Evolutionary conservation across 768 basidiomycete species (phyloP).

Genomic region (Phanerodontia chrysosporium): DNA sequence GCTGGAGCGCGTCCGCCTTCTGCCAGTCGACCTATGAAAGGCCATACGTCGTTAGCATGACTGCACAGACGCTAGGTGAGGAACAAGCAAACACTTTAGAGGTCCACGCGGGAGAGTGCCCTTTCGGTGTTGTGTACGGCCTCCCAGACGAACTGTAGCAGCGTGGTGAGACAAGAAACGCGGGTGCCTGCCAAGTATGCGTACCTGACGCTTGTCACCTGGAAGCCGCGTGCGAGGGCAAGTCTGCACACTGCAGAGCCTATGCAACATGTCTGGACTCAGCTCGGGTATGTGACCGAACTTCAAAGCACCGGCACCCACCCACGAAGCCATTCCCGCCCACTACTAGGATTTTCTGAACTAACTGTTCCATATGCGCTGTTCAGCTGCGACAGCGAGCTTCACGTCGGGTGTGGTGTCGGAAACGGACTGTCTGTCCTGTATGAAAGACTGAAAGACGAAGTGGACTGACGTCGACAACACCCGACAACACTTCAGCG

Average conservation of each 20-base stretch:
- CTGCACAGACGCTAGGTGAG: not conserved
- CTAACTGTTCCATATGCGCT: slow-evolving; percentile 20
- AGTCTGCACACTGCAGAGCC: slow-evolving; percentile 91
- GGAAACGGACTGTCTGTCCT: no score
- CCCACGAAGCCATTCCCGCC: slow-evolving; percentile 99
- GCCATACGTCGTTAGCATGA: not conserved
- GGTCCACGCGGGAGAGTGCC: slow-evolving; percentile 86
- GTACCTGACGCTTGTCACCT: slow-evolving; percentile 88
- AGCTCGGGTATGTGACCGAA: not conserved
- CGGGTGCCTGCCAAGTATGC: not conserved
- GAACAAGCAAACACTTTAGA: slow-evolving; percentile 47
- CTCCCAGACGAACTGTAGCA: slow-evolving; percentile 71
- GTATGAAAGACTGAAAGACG: no score
- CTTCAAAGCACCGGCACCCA: slow-evolving; percentile 22
- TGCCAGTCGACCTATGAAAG: slow-evolving; percentile 77
- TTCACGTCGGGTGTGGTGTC: no score
- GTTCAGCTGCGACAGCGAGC: no score
- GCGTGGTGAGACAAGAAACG: not conserved
- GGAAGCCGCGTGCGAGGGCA: slow-evolving; percentile 79
- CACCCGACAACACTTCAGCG: no score
- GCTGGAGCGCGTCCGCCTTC: slow-evolving; percentile 75
- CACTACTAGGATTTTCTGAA: slow-evolving; percentile 78
- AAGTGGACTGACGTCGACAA: no score
- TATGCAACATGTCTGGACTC: slow-evolving; percentile 26
- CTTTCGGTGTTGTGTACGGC: slow-evolving; percentile 85